Percentiles rank a stretch among this genome's conserved stretches.
Evolutionary conservation across 805 yeast genomes (phyloP).

Genomic region (Monosporozyma aquatica): DNA sequence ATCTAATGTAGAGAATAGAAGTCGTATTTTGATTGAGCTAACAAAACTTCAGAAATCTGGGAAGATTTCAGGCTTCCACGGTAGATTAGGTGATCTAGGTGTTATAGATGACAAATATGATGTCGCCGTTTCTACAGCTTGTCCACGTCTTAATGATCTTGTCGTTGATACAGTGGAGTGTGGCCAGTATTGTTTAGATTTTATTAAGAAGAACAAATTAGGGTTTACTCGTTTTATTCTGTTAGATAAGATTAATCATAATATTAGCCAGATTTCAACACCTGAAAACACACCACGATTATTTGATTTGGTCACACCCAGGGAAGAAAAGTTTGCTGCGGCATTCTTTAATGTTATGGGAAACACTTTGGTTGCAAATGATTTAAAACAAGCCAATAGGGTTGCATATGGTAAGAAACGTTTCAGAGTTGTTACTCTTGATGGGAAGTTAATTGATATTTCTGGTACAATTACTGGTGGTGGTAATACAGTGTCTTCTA

Average conservation of each 20-base stretch:
- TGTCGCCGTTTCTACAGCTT: constrained; percentile 90
- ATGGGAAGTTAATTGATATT: constrained; percentile 83
- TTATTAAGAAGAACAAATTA: constrained; percentile 67
- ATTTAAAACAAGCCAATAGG: constrained; percentile 68
- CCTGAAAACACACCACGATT: constrained; percentile 74
- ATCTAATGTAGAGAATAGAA: constrained; percentile 54
- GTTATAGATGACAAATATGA: constrained; percentile 81
- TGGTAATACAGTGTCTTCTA: constrained; percentile 60
- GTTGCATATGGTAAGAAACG: constrained; percentile 81
- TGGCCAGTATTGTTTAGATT: constrained; percentile 72
- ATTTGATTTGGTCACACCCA: constrained; percentile 70
- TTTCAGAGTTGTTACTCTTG: constrained; percentile 84
- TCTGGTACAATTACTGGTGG: constrained; percentile 98
- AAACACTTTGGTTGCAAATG: constrained; percentile 79
- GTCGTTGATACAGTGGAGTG: constrained; percentile 76
- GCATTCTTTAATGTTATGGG: constrained; percentile 84
- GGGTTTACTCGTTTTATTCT: constrained; percentile 89
- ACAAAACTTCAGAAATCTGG: constrained; percentile 68
- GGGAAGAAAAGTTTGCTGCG: constrained; percentile 59
- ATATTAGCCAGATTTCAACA: constrained; percentile 49
- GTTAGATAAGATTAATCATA: constrained; percentile 58
- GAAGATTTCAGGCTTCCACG: constrained; percentile 75
- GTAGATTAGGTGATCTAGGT: constrained; percentile 90
- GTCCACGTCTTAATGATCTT: constrained; percentile 82
- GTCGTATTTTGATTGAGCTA: constrained; percentile 61